Evolutionary conservation across 805 yeast genomes (phyloP).

Genomic region (Lachancea sp.): DNA sequence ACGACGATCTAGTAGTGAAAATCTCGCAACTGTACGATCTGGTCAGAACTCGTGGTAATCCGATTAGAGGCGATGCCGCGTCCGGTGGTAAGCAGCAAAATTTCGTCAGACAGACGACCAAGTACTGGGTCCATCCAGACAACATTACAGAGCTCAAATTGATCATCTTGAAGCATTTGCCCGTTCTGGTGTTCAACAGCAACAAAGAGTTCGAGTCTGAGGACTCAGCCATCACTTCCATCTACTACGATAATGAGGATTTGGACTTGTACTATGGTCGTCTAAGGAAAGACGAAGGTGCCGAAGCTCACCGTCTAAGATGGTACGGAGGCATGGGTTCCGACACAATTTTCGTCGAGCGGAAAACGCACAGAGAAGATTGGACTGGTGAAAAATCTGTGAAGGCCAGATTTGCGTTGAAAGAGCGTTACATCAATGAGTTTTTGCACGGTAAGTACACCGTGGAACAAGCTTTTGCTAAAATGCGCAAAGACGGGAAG

Average conservation of each 20-base stretch:
- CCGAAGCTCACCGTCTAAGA: conserved; percentile 95
- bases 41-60: conserved; percentile 93
- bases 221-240: conserved; percentile 94
- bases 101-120: conserved; percentile 96
- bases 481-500: conserved; percentile 87
- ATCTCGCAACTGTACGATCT: conserved; percentile 83
- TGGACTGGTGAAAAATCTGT: conserved; percentile 99
- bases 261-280: conserved; percentile 93
- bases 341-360: conserved; percentile 88
- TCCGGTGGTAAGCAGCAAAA: conserved; percentile 99
- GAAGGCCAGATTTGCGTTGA: conserved; percentile 89
- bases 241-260: conserved; percentile 84
- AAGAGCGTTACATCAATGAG: conserved; percentile 83
- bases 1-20: conserved; percentile 82
- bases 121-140: conserved; percentile 99
- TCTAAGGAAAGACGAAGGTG: conserved; percentile 94
- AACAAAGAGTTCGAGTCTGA: conserved; percentile 92
- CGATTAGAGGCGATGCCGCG: conserved; percentile 87
- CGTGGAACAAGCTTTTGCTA: conserved; percentile 84
- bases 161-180: conserved; percentile 87
- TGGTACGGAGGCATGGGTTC: conserved; percentile 99
- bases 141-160: conserved; percentile 94
- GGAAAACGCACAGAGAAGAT: conserved; percentile 98
- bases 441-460: conserved; percentile 80
- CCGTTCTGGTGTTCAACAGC: conserved; percentile 91